phyloP scores from a whole-genome alignment of 306 rosid genomes.

The Glycine soja region DNA sequence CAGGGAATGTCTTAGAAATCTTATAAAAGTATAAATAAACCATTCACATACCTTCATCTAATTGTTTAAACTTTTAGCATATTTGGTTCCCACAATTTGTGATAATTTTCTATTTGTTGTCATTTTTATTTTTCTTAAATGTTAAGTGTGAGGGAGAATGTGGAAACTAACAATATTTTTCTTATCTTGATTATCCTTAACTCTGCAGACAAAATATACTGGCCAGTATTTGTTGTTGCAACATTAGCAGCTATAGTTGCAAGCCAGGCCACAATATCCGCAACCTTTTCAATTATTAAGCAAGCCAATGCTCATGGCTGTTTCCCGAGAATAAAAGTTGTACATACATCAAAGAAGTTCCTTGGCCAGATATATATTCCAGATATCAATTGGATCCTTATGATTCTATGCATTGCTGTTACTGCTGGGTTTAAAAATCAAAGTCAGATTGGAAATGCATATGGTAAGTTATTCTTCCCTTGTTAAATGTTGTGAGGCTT shows the following conservation, averaged over 20 bases:
- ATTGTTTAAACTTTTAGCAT: too few relatives aligned
- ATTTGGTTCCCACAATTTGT: too few relatives aligned
- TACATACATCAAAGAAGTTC: conserved; percentile 81
- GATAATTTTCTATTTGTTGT: too few relatives aligned
- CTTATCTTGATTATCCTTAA: conserved; percentile 42
- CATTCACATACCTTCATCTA: too few relatives aligned
- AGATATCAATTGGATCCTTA: conserved; percentile 94
- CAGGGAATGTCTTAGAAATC: too few relatives aligned
- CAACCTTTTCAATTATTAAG: conserved; percentile 88
- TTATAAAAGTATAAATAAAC: too few relatives aligned
- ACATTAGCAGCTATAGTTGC: conserved; percentile 94
- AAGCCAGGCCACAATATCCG: conserved; percentile 91
- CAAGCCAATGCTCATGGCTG: conserved; percentile 96
- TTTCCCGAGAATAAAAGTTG: conserved; percentile 94
- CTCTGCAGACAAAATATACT: conserved; percentile 69
- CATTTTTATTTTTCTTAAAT: too few relatives aligned
- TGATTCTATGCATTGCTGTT: conserved; percentile 92
- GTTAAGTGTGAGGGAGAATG: too few relatives aligned
- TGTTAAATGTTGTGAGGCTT: conserved; percentile 22
- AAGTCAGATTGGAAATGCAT: conserved; percentile 94
- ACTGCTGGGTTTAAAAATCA: conserved; percentile 91
- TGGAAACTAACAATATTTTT: neutral
- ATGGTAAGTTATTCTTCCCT: conserved; percentile 62
- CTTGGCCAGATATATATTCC: conserved; percentile 87
- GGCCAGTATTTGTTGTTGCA: conserved; percentile 94